Evolutionary conservation across 1,139 yeast species (phyloP).

Genomic region (Debaryomyces sp.): DNA sequence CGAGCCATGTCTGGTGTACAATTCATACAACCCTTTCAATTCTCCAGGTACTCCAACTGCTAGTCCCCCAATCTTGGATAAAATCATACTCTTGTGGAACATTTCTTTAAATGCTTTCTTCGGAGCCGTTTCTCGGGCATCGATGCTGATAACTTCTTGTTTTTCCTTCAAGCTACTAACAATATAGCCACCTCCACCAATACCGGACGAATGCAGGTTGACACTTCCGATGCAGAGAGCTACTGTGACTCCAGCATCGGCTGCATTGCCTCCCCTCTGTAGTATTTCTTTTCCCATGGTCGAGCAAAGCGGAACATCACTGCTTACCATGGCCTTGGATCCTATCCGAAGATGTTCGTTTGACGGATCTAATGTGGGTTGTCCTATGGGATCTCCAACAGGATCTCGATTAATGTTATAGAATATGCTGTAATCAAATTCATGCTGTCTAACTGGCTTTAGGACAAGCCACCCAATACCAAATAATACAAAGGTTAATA

Average conservation of each 20-base stretch:
- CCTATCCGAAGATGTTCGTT: slow-evolving; percentile 32
- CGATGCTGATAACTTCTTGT: slow-evolving; percentile 60
- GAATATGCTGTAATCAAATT: slow-evolving; percentile 7
- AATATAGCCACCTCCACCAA: slow-evolving; percentile 91
- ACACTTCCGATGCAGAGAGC: slow-evolving; percentile 86
- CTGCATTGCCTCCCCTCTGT: slow-evolving; percentile 72
- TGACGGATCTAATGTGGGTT: slow-evolving; percentile 39
- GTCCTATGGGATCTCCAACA: slow-evolving; percentile 32
- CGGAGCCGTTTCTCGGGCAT: slow-evolving; percentile 92
- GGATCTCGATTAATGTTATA: slow-evolving; percentile 21
- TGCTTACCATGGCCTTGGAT: slow-evolving; percentile 66
- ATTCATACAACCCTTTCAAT: slow-evolving; percentile 70
- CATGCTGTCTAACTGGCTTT: neutral
- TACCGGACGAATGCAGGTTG: slow-evolving; percentile 83
- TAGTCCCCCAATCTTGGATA: slow-evolving; percentile 76
- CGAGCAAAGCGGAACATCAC: slow-evolving; percentile 76
- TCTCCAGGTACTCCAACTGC: slow-evolving; percentile 93
- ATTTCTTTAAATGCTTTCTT: slow-evolving; percentile 59
- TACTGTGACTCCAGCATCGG: slow-evolving; percentile 90
- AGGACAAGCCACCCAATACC: neutral
- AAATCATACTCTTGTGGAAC: slow-evolving; percentile 50
- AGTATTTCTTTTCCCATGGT: slow-evolving; percentile 65
- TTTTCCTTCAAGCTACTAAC: slow-evolving; percentile 50
- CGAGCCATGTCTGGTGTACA: slow-evolving; percentile 64
- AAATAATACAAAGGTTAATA: neutral